A percentile compares a stretch with the other conserved stretches of the same genome.
Evolutionary conservation across 805 yeast genomes (phyloP).

Genomic region (Kuraishia hungarica): DNA sequence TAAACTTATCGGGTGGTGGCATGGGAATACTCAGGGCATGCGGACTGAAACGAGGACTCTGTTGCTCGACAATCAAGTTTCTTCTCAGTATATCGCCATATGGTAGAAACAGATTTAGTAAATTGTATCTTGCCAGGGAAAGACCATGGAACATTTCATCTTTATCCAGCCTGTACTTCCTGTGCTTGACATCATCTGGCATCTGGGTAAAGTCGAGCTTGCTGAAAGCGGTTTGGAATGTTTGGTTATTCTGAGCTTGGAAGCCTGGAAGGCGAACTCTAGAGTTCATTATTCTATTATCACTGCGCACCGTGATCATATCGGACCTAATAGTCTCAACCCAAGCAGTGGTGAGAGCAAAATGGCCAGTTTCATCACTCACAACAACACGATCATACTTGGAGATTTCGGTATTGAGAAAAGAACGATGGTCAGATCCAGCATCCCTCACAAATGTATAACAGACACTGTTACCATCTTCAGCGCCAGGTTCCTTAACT

Average conservation of each 20-base stretch:
- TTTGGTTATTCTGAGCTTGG: conserved; percentile 35
- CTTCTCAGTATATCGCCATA: conserved; percentile 37
- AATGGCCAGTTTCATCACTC: conserved; percentile 77
- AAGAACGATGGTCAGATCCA: conserved; percentile 6
- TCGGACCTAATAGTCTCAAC: conserved; percentile 35
- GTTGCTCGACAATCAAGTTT: conserved; percentile 43
- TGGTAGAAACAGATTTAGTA: conserved; percentile 56
- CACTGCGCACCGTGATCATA: conserved; percentile 39
- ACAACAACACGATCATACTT: conserved; percentile 58
- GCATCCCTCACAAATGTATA: conserved; percentile 41
- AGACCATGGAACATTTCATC: conserved; percentile 73
- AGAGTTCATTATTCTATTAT: conserved; percentile 38
- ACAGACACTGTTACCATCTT: conserved; percentile 18
- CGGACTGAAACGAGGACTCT: conserved; percentile 32
- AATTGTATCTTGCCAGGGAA: conserved; percentile 67
- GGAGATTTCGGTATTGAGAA: conserved; percentile 37
- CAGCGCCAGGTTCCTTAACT: conserved; percentile 14
- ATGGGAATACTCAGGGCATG: conserved; percentile 15
- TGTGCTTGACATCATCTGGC: conserved; percentile 4
- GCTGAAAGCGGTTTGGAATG: conserved; percentile 37
- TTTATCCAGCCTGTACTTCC: conserved; percentile 61
- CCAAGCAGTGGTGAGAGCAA: conserved; percentile 59
- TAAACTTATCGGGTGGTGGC: conserved; percentile 29
- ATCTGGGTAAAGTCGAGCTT: conserved; percentile 7
- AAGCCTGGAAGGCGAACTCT: conserved; percentile 32